Base-by-base conservation (phyloP, 495 filamentous ascomycete genomes). In the Penicillium flavigenum region DNA sequence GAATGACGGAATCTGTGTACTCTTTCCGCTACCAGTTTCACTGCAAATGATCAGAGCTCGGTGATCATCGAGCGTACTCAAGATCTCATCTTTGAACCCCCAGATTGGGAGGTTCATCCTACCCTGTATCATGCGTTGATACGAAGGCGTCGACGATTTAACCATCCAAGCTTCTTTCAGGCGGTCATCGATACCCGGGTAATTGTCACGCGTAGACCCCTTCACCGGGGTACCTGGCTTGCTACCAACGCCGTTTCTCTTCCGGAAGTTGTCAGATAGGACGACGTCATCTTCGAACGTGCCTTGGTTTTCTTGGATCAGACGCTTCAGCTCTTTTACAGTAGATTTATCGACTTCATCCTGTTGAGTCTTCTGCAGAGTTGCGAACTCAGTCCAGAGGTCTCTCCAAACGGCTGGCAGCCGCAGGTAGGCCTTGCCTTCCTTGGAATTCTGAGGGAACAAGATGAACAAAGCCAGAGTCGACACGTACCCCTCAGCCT, bases 11-110 rank as follows among this genome's bases (percentile, higher is more conserved):
- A 96, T 88, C 68, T 98, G 94, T 0, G 94, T 98, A 74, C 91
- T 96, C 78, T 98, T 98, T 52, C 94, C 94, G 73, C 85, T 96
- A 65, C 94, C 94, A 14, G 94, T 98, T 73, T 98, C 94, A 62
- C 93, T 93, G 66, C 91, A 96, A 32, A 97, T 81, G 53, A 98
- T 96, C 7, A 93, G 81, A 5, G 93, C 86, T 65, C 90, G 94
- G 58, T 96, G 79, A 5, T 70, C 72, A 42, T 89, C 86, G 36
- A 96, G 85, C 1, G 88, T 79, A 27, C 79, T 72, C 8, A 98
- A 77, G 27, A 95, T 88, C 14, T 89, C 81, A 12, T 88, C 75
- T 57, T 86, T 87, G 71, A 92, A 96, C 36, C 81, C 79, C 87
- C 90, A 96, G 72, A 98, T 96, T 5, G 94, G 94, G 22, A 98